Conservation (phyloP, 163 green algal species). For the Volvox carteri region DNA sequence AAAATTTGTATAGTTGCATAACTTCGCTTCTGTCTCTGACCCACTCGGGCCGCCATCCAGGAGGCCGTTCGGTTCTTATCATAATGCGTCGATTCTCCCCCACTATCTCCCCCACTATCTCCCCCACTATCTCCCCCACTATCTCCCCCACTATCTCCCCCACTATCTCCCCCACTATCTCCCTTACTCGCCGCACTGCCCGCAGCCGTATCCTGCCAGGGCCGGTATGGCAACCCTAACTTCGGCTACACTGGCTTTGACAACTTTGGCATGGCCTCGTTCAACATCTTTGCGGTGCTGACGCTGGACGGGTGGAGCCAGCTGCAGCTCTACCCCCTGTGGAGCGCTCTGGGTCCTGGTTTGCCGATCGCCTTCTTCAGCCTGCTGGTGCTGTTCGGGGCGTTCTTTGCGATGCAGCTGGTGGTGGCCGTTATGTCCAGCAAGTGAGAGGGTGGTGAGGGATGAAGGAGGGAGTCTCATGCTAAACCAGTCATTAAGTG, state of each 20-base stretch:
- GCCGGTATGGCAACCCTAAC: conserved; percentile 41
- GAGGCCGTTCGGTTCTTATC: too few species aligned
- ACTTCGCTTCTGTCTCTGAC: too few species aligned
- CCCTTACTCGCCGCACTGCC: too few species aligned
- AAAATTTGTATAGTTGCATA: too few species aligned
- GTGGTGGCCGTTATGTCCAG: conserved; percentile 60
- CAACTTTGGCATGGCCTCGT: conserved; percentile 44
- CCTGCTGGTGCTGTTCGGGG: conserved; percentile 61
- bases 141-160: too few species aligned
- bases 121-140: too few species aligned
- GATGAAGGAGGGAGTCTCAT: too few species aligned
- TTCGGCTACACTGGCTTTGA: conserved; percentile 55
- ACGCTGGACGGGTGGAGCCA: conserved; percentile 46
- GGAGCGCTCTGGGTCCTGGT: conserved; percentile 19
- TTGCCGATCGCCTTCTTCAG: conserved; percentile 51
- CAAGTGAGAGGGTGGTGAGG: conserved; percentile 48
- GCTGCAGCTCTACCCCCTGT: conserved; percentile 44
- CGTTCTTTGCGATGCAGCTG: conserved; percentile 65
- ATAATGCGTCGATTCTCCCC: too few species aligned
- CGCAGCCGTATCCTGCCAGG: conserved; percentile 3
- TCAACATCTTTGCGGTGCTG: conserved; percentile 46
- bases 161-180: too few species aligned
- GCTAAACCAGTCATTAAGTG: too few species aligned
- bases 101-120: too few species aligned
- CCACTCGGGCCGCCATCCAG: too few species aligned